phyloP scores from a whole-genome alignment of 495 filamentous ascomycete species.

The Chaetomium cochliodes region DNA sequence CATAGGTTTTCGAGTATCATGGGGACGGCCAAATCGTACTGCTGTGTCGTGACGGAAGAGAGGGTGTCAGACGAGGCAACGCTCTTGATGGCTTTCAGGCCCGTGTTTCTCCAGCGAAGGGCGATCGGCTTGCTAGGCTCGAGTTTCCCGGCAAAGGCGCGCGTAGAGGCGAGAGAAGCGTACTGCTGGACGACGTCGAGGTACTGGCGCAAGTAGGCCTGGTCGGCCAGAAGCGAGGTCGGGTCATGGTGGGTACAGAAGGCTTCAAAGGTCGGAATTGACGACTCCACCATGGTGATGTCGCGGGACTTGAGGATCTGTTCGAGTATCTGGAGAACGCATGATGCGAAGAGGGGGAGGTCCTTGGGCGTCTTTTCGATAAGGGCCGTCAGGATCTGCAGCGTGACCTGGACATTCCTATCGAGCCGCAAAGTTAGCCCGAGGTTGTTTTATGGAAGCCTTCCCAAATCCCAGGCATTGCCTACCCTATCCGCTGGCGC shows the following conservation, averaged over 20 bases:
- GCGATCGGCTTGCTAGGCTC: constrained; percentile 66
- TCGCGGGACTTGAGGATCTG: constrained; percentile 75
- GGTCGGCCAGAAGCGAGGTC: constrained; percentile 72
- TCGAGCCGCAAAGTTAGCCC: background rate
- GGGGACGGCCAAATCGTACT: constrained; percentile 72
- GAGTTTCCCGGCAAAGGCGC: constrained; percentile 46
- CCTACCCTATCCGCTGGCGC: constrained; percentile 75
- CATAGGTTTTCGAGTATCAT: constrained; percentile 83
- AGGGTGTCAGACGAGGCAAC: constrained; percentile 76
- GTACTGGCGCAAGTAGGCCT: constrained; percentile 78
- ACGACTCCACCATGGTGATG: constrained; percentile 85
- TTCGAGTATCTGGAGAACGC: constrained; percentile 74
- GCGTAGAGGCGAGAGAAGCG: constrained; percentile 69
- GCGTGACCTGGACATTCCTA: constrained; percentile 89
- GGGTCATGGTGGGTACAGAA: constrained; percentile 81
- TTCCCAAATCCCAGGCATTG: constrained; percentile 7
- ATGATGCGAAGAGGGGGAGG: constrained; percentile 79
- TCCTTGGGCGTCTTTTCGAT: constrained; percentile 91
- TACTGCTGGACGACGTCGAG: constrained; percentile 74
- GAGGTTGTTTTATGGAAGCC: background rate
- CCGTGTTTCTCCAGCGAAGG: constrained; percentile 80
- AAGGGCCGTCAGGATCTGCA: constrained; percentile 81
- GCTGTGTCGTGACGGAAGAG: constrained; percentile 67
- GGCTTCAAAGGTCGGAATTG: constrained; percentile 74
- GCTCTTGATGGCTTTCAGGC: constrained; percentile 73